These are phyloP conservation scores for Calophaca sinica DNA, from an alignment of 306 rosid species.

Conservation along the genomic window DNA sequence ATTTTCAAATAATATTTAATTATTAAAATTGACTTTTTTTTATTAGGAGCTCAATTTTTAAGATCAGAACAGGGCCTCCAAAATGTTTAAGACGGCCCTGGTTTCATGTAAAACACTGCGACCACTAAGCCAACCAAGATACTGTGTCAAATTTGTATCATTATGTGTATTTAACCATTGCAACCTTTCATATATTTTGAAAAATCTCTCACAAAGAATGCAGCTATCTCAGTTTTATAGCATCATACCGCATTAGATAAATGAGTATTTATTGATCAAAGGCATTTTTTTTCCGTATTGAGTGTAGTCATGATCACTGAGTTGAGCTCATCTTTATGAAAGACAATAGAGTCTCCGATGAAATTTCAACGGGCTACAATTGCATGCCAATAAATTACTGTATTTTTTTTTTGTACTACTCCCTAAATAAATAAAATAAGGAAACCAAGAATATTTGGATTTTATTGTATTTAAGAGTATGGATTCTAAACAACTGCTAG, in stretches of 20 bases:
- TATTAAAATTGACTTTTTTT: too few species aligned
- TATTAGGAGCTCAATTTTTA: too few species aligned
- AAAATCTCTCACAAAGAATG: too few species aligned
- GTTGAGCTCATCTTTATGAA: conserved; percentile 13
- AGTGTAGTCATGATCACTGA: not conserved
- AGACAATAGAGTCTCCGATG: conserved; percentile 18
- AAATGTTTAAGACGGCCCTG: too few species aligned
- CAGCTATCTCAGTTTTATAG: conserved; percentile 54
- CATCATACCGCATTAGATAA: conserved; percentile 39
- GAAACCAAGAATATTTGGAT: too few species aligned
- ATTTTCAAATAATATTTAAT: too few species aligned
- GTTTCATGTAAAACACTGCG: too few species aligned
- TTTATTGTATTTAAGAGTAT: not conserved
- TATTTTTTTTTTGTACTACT: not conserved
- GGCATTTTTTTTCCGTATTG: conserved; percentile 39
- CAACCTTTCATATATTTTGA: too few species aligned
- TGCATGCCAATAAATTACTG: conserved; percentile 33
- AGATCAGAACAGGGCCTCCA: too few species aligned
- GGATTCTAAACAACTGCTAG: not conserved
- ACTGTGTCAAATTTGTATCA: too few species aligned
- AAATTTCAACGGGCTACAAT: not conserved
- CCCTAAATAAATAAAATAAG: conserved; percentile 11
- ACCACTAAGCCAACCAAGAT: too few species aligned
- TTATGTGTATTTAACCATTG: too few species aligned
- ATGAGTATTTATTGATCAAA: conserved; percentile 35